These are phyloP conservation scores for Gynostemma pentaphyllum DNA, from an alignment of 306 rosid genomes.

Conservation along the genomic window DNA sequence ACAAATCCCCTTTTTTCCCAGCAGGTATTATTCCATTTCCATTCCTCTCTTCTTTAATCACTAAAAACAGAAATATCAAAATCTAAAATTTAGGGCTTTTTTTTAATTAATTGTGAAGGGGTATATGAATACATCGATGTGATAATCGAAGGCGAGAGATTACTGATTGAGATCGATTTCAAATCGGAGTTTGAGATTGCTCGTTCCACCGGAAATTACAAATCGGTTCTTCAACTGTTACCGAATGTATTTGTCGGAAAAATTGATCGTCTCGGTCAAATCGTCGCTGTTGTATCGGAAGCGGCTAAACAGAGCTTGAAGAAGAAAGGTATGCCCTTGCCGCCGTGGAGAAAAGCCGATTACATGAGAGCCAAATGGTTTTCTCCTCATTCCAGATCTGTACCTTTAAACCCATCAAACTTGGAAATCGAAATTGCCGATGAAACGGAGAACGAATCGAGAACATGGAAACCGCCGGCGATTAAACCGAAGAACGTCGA, in stretches of 20 bases:
- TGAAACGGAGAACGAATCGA: neutral
- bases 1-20: conserved; percentile 53
- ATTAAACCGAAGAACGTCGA: conserved; percentile 65
- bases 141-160: conserved; percentile 50
- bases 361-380: conserved; percentile 91
- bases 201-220: conserved; percentile 71
- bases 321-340: conserved; percentile 91
- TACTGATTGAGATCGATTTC: conserved; percentile 78
- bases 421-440: neutral
- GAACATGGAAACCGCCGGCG: conserved; percentile 78
- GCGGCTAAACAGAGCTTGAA: conserved; percentile 76
- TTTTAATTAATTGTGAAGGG: conserved; percentile 45
- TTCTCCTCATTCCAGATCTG: conserved; percentile 39
- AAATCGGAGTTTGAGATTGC: conserved; percentile 93
- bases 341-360: conserved; percentile 93
- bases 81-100: neutral
- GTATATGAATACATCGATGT: conserved; percentile 91
- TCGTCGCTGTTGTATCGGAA: conserved; percentile 56
- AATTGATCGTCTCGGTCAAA: conserved; percentile 62
- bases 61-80: neutral
- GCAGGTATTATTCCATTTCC: conserved; percentile 78
- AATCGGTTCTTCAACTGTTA: conserved; percentile 55
- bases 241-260: conserved; percentile 78
- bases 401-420: conserved; percentile 9
- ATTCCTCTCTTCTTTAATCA: neutral